Conservation (phyloP, 495 filamentous ascomycete genomes). For the Penicillium chermesinum region DNA sequence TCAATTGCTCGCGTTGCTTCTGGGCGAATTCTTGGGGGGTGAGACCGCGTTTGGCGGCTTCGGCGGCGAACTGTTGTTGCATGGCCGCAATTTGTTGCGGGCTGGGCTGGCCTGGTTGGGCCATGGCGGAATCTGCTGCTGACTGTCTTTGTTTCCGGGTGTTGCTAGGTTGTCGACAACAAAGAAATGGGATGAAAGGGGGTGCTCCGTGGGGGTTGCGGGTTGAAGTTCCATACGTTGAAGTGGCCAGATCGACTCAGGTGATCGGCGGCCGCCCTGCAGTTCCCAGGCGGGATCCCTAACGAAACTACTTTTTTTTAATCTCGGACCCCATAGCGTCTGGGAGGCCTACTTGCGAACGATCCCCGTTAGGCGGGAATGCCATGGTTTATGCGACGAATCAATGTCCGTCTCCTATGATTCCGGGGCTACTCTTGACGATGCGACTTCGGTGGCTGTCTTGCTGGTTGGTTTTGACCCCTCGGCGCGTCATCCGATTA, state of each 20-base stretch:
- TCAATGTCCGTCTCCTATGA: slow-evolving; percentile 35
- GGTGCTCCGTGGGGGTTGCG: slow-evolving; percentile 3
- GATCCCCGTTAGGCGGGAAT: not conserved
- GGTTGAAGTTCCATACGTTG: slow-evolving; percentile 13
- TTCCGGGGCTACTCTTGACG: slow-evolving; percentile 25
- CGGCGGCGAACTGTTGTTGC: slow-evolving; percentile 75
- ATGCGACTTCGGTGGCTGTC: slow-evolving; percentile 33
- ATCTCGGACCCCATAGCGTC: not conserved
- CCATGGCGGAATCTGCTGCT: slow-evolving; percentile 30
- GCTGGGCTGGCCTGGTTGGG: slow-evolving; percentile 58
- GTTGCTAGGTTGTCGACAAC: not conserved
- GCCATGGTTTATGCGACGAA: slow-evolving; percentile 6
- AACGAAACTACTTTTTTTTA: not conserved
- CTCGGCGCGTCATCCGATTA: not conserved
- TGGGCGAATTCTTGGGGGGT: slow-evolving; percentile 69
- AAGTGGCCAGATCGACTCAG: slow-evolving; percentile 40
- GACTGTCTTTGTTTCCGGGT: not conserved
- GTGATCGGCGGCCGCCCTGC: slow-evolving; percentile 18
- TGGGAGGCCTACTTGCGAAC: not conserved
- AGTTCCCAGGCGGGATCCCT: slow-evolving; percentile 6
- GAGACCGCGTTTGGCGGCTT: slow-evolving; percentile 70
- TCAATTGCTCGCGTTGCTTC: slow-evolving; percentile 49
- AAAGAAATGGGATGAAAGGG: slow-evolving; percentile 4
- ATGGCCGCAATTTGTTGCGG: slow-evolving; percentile 81
- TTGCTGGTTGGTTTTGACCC: slow-evolving; percentile 29